Evolutionary conservation across 345 rosid genomes (phyloP).

Genomic region (Populus alba): DNA sequence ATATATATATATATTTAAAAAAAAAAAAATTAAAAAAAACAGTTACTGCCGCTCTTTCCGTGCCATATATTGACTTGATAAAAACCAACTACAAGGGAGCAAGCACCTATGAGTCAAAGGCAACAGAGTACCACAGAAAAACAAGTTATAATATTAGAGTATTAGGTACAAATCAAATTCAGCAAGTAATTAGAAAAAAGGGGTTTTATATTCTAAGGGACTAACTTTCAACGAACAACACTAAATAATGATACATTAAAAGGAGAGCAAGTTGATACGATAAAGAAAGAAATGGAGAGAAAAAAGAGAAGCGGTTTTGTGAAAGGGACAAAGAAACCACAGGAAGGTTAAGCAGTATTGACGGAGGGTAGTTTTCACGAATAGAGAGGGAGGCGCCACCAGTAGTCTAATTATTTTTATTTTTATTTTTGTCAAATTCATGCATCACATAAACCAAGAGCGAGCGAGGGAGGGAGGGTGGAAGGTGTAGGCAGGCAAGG

Average conservation of each 20-base stretch:
- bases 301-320: slow-evolving; percentile 34
- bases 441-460: background rate
- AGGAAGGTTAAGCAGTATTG: slow-evolving; percentile 28
- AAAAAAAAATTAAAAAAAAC: no score
- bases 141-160: background rate
- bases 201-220: background rate
- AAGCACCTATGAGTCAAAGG: background rate
- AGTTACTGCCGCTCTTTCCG: no score
- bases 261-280: no score
- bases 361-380: slow-evolving; percentile 3
- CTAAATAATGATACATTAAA: no score
- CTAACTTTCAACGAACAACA: no score
- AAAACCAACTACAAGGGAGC: no score
- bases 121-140: background rate
- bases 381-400: slow-evolving; percentile 1
- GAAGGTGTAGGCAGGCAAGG: background rate
- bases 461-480: slow-evolving; percentile 7
- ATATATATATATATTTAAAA: no score
- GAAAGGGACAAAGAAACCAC: slow-evolving; percentile 33
- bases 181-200: background rate
- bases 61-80: no score
- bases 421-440: background rate
- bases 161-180: background rate
- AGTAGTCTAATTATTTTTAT: background rate
- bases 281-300: background rate